A percentile compares a stretch with the other conserved stretches of the same genome.
Conservation (phyloP, 2,329 filamentous ascomycete genomes). For the Sordariomycetes sp. region DNA sequence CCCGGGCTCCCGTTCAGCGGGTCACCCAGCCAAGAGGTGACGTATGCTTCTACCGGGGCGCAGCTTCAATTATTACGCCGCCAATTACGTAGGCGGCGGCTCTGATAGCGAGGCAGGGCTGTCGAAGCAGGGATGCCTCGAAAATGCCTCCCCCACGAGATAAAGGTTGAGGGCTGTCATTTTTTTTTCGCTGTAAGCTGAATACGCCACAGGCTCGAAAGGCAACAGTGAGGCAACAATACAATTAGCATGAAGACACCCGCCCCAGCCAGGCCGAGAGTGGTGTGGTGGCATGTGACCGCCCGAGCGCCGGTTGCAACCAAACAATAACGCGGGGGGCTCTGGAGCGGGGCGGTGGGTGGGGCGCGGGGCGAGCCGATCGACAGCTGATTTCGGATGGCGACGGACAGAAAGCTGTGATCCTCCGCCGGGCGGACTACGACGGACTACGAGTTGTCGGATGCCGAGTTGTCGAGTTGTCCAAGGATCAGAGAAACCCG, state of each 20-base stretch:
- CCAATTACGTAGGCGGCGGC: neutral
- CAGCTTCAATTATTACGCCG: neutral
- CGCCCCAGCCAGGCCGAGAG: neutral
- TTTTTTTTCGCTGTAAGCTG: neutral
- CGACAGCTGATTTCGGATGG: neutral
- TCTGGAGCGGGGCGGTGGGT: neutral
- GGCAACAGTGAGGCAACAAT: neutral
- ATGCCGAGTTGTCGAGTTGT: neutral
- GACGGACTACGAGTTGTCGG: slow-evolving; percentile 4
- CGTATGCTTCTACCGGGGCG: neutral
- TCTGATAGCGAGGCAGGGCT: neutral
- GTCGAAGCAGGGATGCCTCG: neutral
- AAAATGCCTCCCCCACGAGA: neutral
- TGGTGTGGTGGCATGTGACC: neutral
- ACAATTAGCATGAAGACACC: too few species aligned
- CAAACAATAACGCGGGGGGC: neutral
- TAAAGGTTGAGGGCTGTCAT: neutral
- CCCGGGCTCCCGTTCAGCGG: neutral
- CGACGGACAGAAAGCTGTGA: neutral
- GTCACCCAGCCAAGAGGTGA: neutral
- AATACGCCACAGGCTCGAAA: neutral
- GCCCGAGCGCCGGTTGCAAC: neutral
- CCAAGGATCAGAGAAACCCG: neutral
- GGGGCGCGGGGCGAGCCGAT: neutral
- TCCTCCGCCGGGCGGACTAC: slow-evolving; percentile 1